phyloP scores from a whole-genome alignment of 2,329 filamentous ascomycete genomes.

The Cladophialophora immunda region DNA sequence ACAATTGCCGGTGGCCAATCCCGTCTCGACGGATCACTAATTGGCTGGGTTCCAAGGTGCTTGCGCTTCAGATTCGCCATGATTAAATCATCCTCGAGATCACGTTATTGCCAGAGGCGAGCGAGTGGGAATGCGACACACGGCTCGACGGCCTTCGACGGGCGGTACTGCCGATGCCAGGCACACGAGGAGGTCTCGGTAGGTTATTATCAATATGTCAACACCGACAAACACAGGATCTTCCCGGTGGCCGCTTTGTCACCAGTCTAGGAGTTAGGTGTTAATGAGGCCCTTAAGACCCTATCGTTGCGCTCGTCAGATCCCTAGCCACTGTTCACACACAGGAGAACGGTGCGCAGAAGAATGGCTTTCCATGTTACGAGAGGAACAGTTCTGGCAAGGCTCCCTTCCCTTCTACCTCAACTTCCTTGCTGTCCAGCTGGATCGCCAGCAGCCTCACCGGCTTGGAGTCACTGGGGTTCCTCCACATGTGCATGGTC shows the following conservation, averaged over 20 bases:
- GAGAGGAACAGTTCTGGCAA: conserved; percentile 24
- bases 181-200: background rate
- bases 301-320: too few species aligned
- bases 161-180: background rate
- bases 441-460: conserved; percentile 36
- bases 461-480: conserved; percentile 43
- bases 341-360: background rate
- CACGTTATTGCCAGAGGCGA: background rate
- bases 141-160: background rate
- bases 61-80: background rate
- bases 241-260: background rate
- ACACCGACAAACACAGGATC: background rate
- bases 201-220: background rate
- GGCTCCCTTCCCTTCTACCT: conserved; percentile 30
- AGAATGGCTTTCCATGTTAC: background rate
- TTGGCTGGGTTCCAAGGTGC: background rate
- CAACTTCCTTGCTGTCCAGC: conserved; percentile 31
- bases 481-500: conserved; percentile 47
- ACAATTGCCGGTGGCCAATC: background rate
- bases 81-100: conserved; percentile 7
- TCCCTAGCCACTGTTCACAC: too few species aligned
- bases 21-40: conserved; percentile 5
- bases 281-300: background rate
- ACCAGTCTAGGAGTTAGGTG: background rate
- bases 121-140: background rate